Base-by-base conservation (phyloP, 2,329 filamentous ascomycete genomes). In the Penicillium sp. region DNA sequence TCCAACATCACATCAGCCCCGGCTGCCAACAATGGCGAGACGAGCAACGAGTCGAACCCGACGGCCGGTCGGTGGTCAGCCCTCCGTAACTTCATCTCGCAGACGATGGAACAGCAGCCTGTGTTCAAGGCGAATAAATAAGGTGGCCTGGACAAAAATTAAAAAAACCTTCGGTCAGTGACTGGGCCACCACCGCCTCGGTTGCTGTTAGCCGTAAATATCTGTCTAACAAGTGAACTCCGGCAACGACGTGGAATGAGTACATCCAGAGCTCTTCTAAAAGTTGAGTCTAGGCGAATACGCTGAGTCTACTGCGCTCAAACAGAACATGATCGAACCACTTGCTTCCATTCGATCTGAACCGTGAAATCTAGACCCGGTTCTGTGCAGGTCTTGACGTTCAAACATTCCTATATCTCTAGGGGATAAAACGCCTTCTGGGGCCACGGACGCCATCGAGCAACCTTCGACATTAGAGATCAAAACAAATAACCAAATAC, bases 81-180 rank as follows among this genome's bases (percentile, higher is more conserved):
- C 16, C 71, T 97, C 72, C 84, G 92, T 65, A 86, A 80, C 10
- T 95, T 93, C 68, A 95, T 97, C 49, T 87, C 89, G 2, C 82
- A 86, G 40, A 97, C 90, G 1, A 90, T 96, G 86, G 90, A 96
- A 75, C 88, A 90, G 73, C 93, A 93, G 64, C 85, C 88, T 15
- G 89, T 88, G 3, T 96, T 96, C 68, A 72, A 79, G 39, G 52
- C 57, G 16, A 63, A 65, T 29, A 65, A 70, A 56, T 71, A 66
- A 65, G 34, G 21, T n/a, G 25, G 18, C 9, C 18, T 8, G 6
- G 5, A 38, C 37, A 41, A 18, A 40, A 25, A 37, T 8, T 7
- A n/a, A 57, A 46, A 18, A 15, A 25, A 3, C 4, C 31, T 32
- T 32, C 10, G 12, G 21, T 23, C 29, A 7, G 10, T 35, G 38